Conservation (phyloP, 371 early-diverging fungal genomes). For the Circinella minor region DNA sequence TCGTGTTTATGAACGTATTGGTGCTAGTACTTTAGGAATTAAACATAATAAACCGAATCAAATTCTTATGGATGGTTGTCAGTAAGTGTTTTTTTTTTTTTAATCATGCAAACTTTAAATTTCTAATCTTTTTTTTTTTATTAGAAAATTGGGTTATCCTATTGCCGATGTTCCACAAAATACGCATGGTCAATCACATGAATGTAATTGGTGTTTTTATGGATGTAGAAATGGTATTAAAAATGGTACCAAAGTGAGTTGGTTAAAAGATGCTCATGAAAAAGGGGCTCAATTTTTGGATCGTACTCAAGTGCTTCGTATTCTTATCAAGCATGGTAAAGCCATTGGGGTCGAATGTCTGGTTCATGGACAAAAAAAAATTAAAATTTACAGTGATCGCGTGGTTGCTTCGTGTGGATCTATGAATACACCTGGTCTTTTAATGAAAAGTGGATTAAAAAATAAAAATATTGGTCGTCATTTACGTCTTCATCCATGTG, state of each 20-base stretch:
- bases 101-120: too few relatives aligned
- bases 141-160: slow-evolving; percentile 61
- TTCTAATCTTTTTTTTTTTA: too few relatives aligned
- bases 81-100: slow-evolving; percentile 19
- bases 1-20: slow-evolving; percentile 58
- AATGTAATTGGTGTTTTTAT: slow-evolving; percentile 66
- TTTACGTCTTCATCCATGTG: slow-evolving; percentile 62
- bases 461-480: slow-evolving; percentile 71
- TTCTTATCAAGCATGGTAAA: slow-evolving; percentile 45
- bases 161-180: slow-evolving; percentile 62
- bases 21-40: slow-evolving; percentile 58
- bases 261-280: slow-evolving; percentile 67
- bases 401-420: slow-evolving; percentile 71
- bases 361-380: slow-evolving; percentile 7
- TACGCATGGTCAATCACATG: slow-evolving; percentile 54
- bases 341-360: slow-evolving; percentile 56
- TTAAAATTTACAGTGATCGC: slow-evolving; percentile 38
- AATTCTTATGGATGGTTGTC: slow-evolving; percentile 70
- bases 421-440: slow-evolving; percentile 65
- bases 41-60: slow-evolving; percentile 69
- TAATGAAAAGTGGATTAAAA: slow-evolving; percentile 63
- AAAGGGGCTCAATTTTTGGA: slow-evolving; percentile 65
- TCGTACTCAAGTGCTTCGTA: slow-evolving; percentile 53
- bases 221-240: slow-evolving; percentile 77
- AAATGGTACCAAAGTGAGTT: slow-evolving; percentile 67